phyloP scores from a whole-genome alignment of 2,329 filamentous ascomycete genomes.

The Salinomyces thailandicus region DNA sequence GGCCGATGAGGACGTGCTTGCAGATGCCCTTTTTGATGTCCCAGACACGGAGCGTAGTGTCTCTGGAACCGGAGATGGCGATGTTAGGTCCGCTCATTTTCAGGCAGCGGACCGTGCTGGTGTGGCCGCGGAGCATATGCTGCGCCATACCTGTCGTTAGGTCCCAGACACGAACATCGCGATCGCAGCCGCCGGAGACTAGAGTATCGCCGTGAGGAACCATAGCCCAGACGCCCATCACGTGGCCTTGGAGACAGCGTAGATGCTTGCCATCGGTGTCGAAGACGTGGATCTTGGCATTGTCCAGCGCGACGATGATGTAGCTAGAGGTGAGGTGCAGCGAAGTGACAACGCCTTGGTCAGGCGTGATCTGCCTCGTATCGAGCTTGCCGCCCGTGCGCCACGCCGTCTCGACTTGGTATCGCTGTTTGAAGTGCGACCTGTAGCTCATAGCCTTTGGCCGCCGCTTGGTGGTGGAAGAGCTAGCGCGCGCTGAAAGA shows the following conservation, averaged over 20 bases:
- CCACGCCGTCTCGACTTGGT: constrained; percentile 96
- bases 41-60: constrained; percentile 92
- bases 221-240: constrained; percentile 99
- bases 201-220: constrained; percentile 93
- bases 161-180: constrained; percentile 95
- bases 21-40: constrained; percentile 81
- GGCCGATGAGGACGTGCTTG: constrained; percentile 82
- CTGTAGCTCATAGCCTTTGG: constrained; percentile 73
- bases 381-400: constrained; percentile 78
- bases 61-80: constrained; percentile 89
- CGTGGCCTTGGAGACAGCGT: constrained; percentile 83
- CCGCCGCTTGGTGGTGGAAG: constrained; percentile 33
- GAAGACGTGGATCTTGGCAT: constrained; percentile 97
- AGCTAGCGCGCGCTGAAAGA: constrained; percentile 22
- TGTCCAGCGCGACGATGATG: constrained; percentile 94
- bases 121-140: constrained; percentile 84
- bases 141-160: constrained; percentile 72
- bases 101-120: constrained; percentile 88
- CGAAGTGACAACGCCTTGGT: constrained; percentile 93
- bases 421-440: constrained; percentile 94
- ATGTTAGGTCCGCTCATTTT: constrained; percentile 95
- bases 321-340: constrained; percentile 89
- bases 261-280: constrained; percentile 81
- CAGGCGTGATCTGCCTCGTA: constrained; percentile 81
- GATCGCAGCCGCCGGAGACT: constrained; percentile 91